Evolutionary conservation across 2,329 filamentous ascomycete genomes (phyloP), one percentile per base, ranked within the genome.

Genomic region (Neonectria coccinea): DNA sequence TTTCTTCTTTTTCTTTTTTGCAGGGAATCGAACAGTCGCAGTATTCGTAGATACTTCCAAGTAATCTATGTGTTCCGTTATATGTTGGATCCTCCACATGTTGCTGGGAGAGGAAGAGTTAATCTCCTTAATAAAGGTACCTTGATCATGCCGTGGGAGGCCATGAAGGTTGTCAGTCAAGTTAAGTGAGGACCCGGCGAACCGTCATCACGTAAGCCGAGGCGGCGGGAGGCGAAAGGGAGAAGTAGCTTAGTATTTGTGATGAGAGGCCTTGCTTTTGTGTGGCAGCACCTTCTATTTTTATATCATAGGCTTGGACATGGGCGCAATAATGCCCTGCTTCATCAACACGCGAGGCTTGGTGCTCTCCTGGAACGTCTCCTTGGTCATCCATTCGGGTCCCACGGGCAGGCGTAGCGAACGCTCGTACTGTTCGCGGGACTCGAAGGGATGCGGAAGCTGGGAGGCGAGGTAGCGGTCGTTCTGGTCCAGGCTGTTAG

Each of bases 311-410:
- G 95, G 95, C 82, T 92, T 94, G 62, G 91, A 89, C 87, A 99
- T 92, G 44, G 96, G 92, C 73, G 89, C 87, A 79, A 99, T 94
- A 70, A 97, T 86, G 51, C 96, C 96, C 81, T 94, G 92, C 84
- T 97, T 97, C 78, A 97, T 83, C 78, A 98, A 84, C 70, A 98
- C 87, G 73, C 93, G 89, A 63, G 96, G 96, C 86, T 95, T 97
- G 64, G 92, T 97, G 66, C 88, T 88, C 72, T 91, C 89, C 83
- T 98, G 94, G 86, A 96, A 96, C 14, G 92, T 93, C 82, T 93
- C 89, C 86, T 97, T 97, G n/a, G 95, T 98, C 71, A 90, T 89
- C 94, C 95, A 99, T 80, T 99, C 95, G 16, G 92, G 93, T 1
- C 96, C 96, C 65, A 98, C 88, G 1, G 96, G 96, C 70, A 97